Evolutionary conservation across 371 early-diverging fungal genomes (phyloP).

Genomic region (Mucor racemosus): DNA sequence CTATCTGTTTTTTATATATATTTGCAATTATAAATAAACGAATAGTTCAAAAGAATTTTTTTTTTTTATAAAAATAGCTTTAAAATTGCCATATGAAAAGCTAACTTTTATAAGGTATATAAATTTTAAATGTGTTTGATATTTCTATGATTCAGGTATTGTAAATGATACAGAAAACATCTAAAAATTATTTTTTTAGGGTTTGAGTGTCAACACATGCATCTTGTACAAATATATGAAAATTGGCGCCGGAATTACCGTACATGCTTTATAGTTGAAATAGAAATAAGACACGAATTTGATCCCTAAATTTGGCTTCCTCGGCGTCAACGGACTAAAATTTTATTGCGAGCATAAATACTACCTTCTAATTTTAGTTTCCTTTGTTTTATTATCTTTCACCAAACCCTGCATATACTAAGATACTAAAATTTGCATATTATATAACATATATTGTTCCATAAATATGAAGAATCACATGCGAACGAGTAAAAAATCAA

Average conservation of each 20-base stretch:
- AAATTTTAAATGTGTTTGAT: no score
- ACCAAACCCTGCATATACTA: not conserved
- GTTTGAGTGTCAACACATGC: not conserved
- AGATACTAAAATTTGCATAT: no score
- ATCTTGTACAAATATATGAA: not conserved
- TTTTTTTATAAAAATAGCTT: no score
- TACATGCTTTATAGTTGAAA: not conserved
- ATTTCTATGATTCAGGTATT: no score
- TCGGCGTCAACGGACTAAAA: not conserved
- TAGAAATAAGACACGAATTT: not conserved
- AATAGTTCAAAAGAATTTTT: no score
- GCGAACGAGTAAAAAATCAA: not conserved
- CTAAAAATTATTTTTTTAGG: not conserved
- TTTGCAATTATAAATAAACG: no score
- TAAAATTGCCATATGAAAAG: no score
- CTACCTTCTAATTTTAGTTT: not conserved
- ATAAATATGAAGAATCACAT: not conserved
- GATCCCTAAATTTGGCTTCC: not conserved
- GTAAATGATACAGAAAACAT: not conserved
- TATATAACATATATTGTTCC: no score
- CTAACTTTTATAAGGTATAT: no score
- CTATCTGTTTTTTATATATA: no score
- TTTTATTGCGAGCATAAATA: not conserved
- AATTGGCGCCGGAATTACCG: not conserved
- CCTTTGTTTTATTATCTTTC: not conserved